A percentile compares a stretch with the other conserved stretches of the same genome.
Conservation (phyloP, 805 yeast genomes). For the Yarrowia sp. region DNA sequence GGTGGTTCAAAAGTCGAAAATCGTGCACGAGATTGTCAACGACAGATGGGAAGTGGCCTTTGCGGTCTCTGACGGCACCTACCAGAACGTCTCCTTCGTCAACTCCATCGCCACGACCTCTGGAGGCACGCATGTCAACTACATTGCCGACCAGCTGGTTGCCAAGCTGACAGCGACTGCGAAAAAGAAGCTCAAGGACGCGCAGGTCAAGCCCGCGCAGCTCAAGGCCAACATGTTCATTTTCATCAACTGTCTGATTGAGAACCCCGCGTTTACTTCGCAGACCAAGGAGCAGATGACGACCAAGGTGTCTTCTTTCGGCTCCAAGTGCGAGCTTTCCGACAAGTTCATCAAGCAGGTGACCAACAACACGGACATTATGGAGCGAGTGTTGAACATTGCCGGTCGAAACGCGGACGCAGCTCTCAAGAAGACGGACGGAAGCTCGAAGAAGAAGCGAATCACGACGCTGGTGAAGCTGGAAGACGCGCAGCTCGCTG, state of each 20-base stretch:
- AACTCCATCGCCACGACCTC: conserved; percentile 96
- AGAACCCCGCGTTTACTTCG: conserved; percentile 95
- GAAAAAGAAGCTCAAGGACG: conserved; percentile 62
- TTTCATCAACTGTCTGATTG: conserved; percentile 87
- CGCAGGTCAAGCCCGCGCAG: conserved; percentile 82
- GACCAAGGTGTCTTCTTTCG: conserved; percentile 84
- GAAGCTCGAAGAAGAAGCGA: conserved; percentile 66
- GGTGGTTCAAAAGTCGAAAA: conserved; percentile 51
- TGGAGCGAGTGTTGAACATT: conserved; percentile 68
- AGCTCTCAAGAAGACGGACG: conserved; percentile 85
- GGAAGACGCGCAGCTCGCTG: conserved; percentile 95
- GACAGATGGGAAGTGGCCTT: conserved; percentile 97
- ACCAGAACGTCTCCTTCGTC: conserved; percentile 94
- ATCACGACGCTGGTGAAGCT: conserved; percentile 85
- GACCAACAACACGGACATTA: conserved; percentile 63
- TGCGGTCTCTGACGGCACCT: conserved; percentile 84
- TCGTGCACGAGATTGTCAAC: conserved; percentile 75
- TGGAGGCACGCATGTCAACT: conserved; percentile 94
- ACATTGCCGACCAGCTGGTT: conserved; percentile 79
- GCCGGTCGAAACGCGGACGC: conserved; percentile 87
- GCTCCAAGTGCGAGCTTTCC: conserved; percentile 75
- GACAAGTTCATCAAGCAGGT: conserved; percentile 73
- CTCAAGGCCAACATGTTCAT: conserved; percentile 86
- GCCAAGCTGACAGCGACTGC: conserved; percentile 69
- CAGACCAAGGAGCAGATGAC: conserved; percentile 96